These are phyloP conservation scores for Thinopyrum elongatum DNA, from an alignment of 176 grass and related monocot genomes.

Conservation along the genomic window DNA sequence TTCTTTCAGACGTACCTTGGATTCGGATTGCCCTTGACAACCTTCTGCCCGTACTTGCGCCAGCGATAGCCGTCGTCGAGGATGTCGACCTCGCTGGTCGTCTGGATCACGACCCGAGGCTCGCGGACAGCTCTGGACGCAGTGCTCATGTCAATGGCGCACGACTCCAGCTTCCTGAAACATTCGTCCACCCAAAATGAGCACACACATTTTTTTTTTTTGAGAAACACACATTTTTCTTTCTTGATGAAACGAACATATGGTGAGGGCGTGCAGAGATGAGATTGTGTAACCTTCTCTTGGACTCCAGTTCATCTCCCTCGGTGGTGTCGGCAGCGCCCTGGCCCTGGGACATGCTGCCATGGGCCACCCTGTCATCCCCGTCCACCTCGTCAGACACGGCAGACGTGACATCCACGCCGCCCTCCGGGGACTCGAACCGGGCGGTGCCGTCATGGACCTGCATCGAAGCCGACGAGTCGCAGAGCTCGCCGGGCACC, in stretches of 20 bases:
- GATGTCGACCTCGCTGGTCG: slow-evolving; percentile 67
- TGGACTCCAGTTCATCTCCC: slow-evolving; percentile 49
- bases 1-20: slow-evolving; percentile 48
- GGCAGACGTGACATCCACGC: slow-evolving; percentile 42
- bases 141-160: slow-evolving; percentile 46
- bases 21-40: slow-evolving; percentile 68
- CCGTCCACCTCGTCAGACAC: slow-evolving; percentile 50
- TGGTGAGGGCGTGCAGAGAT: neutral
- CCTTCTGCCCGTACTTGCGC: slow-evolving; percentile 88
- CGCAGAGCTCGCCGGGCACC: slow-evolving; percentile 43
- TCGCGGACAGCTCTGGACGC: slow-evolving; percentile 54
- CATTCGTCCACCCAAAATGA: neutral
- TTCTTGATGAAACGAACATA: neutral
- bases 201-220: neutral
- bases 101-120: slow-evolving; percentile 70
- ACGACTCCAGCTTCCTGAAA: slow-evolving; percentile 70
- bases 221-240: too few species aligned
- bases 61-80: slow-evolving; percentile 79
- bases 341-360: slow-evolving; percentile 29
- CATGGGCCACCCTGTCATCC: slow-evolving; percentile 40
- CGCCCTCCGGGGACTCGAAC: slow-evolving; percentile 39
- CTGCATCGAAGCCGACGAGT: slow-evolving; percentile 50
- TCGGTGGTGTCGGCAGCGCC: slow-evolving; percentile 21
- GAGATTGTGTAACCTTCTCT: slow-evolving; percentile 46
- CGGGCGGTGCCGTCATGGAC: neutral